phyloP scores from a whole-genome alignment of 768 basidiomycete genomes.

The Xerocomus potaroensis region DNA sequence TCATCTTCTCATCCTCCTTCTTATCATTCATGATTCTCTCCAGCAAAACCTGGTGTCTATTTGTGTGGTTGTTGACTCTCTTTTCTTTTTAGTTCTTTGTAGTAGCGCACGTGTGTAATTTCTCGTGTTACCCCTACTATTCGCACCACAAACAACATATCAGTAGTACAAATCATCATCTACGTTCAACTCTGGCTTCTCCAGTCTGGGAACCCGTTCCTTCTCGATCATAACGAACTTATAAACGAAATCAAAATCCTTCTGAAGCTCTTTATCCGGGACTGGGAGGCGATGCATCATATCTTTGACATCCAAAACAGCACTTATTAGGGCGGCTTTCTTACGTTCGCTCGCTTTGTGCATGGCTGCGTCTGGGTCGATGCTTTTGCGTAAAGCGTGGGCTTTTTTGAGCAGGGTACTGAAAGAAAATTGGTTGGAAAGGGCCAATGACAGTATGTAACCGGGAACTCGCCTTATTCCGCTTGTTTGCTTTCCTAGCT shows the following conservation, averaged over 20 bases:
- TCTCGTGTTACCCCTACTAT: too few species aligned
- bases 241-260: too few species aligned
- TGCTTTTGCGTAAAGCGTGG: conserved; percentile 25
- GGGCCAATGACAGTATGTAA: background rate
- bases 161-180: too few species aligned
- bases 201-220: background rate
- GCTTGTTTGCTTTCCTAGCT: conserved; percentile 26
- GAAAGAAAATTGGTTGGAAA: background rate
- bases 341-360: conserved; percentile 22
- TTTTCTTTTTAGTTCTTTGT: too few species aligned
- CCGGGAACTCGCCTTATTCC: conserved; percentile 31
- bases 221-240: conserved; percentile 31
- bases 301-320: conserved; percentile 24
- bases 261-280: conserved; percentile 30
- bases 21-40: too few species aligned
- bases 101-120: too few species aligned
- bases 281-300: conserved; percentile 28
- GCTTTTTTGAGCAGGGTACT: conserved; percentile 28
- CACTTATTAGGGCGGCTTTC: conserved; percentile 22
- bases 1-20: too few species aligned
- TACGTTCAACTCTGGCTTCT: conserved; percentile 23
- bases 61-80: too few species aligned
- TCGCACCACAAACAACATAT: too few species aligned
- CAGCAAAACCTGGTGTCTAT: too few species aligned
- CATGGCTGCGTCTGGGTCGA: conserved; percentile 30